phyloP scores from a whole-genome alignment of 768 basidiomycete genomes.

The Mycena alexandri region DNA sequence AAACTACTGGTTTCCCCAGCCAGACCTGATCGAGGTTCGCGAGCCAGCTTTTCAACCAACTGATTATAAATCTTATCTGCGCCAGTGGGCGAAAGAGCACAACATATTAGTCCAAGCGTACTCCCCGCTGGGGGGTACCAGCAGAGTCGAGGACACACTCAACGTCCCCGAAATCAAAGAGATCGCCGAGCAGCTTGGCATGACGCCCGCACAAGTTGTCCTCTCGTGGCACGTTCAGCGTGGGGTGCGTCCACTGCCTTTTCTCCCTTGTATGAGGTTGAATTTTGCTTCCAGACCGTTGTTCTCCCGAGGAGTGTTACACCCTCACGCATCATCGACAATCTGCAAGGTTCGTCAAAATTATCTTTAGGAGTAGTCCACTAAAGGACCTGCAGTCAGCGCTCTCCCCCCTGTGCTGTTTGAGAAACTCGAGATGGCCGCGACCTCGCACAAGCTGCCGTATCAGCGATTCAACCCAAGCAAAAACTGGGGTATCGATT shows the following conservation, averaged over 20 bases:
- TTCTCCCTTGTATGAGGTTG: neutral
- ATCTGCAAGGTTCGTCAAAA: constrained; percentile 65
- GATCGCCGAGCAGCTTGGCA: constrained; percentile 71
- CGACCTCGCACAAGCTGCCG: constrained; percentile 63
- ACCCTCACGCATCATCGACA: constrained; percentile 75
- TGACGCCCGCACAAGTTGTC: constrained; percentile 81
- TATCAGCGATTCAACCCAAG: constrained; percentile 71
- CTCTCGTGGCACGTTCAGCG: constrained; percentile 85
- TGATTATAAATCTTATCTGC: too few species aligned
- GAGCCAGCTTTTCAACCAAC: neutral
- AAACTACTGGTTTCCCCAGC: constrained; percentile 83
- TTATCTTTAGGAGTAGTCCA: neutral
- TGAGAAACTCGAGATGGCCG: constrained; percentile 63
- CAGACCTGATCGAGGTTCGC: constrained; percentile 75
- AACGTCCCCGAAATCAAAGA: constrained; percentile 70
- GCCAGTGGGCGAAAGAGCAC: constrained; percentile 76
- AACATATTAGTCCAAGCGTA: constrained; percentile 79
- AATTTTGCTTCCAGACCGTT: constrained; percentile 59
- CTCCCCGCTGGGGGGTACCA: constrained; percentile 77
- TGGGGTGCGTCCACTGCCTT: constrained; percentile 59
- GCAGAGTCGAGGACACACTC: constrained; percentile 69
- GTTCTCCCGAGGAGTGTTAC: constrained; percentile 86
- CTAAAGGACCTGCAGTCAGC: constrained; percentile 42
- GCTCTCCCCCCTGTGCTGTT: constrained; percentile 56
- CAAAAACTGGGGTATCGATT: constrained; percentile 68